Evolutionary conservation across 192 early-diverging fungal genomes (phyloP).

Genomic region (Helicostylum pulchrum): DNA sequence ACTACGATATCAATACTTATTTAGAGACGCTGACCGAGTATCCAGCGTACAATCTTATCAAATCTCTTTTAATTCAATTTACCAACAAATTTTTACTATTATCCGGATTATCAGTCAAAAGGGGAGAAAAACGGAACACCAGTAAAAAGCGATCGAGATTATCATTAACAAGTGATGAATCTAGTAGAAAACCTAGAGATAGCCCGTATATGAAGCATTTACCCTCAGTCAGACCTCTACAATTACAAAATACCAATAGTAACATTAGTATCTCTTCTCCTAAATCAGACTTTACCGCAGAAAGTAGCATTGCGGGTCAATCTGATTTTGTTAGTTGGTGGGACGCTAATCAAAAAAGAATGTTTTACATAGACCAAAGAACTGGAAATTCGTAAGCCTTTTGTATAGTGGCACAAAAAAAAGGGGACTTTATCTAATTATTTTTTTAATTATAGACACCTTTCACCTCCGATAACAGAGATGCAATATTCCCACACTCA

Average conservation of each 20-base stretch:
- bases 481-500: background rate
- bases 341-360: conserved; percentile 9
- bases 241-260: background rate
- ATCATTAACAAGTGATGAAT: no score
- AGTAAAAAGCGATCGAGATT: no score
- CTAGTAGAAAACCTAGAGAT: no score
- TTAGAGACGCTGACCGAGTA: background rate
- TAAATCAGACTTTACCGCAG: background rate
- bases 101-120: no score
- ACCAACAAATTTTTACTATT: background rate
- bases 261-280: background rate
- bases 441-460: no score
- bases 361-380: conserved; percentile 33
- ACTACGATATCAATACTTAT: conserved; percentile 9
- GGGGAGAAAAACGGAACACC: no score
- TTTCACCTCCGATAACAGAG: background rate
- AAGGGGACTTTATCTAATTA: no score
- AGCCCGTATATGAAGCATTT: no score
- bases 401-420: no score
- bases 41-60: background rate
- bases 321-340: conserved; percentile 27
- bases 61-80: background rate
- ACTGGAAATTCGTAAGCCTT: conserved; percentile 43
- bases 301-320: background rate
- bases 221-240: background rate